phyloP scores from a whole-genome alignment of 352 stramenopile genomes.

The Globisporangium rhizosaccharum region DNA sequence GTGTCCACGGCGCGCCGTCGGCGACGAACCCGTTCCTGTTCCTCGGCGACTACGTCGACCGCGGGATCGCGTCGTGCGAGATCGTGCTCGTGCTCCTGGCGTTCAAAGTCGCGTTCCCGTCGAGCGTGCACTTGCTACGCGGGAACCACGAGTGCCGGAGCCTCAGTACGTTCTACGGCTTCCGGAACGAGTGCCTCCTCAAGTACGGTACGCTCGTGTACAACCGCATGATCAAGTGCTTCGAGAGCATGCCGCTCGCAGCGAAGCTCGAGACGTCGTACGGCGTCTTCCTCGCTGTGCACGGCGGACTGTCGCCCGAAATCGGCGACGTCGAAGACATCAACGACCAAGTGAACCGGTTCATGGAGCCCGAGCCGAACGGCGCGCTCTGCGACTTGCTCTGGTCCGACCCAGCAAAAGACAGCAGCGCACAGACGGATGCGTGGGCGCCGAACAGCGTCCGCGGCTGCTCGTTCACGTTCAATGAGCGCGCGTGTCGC shows the following conservation, averaged over 20 bases:
- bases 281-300: conserved; percentile 61
- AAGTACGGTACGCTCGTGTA: conserved; percentile 79
- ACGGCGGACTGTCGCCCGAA: conserved; percentile 70
- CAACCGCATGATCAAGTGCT: conserved; percentile 81
- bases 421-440: conserved; percentile 24
- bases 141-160: conserved; percentile 99
- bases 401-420: conserved; percentile 98
- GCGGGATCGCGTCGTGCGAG: conserved; percentile 95
- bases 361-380: conserved; percentile 73
- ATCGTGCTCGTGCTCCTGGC: conserved; percentile 96
- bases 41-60: conserved; percentile 90
- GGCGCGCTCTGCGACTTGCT: conserved; percentile 98
- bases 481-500: conserved; percentile 57
- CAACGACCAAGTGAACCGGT: conserved; percentile 64
- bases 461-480: conserved; percentile 79
- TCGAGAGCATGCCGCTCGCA: conserved; percentile 74
- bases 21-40: conserved; percentile 96
- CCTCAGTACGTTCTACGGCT: conserved; percentile 99
- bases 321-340: conserved; percentile 72
- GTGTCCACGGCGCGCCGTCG: conserved; percentile 41
- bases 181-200: conserved; percentile 96
- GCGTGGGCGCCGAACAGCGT: conserved; percentile 60
- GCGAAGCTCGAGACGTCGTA: conserved; percentile 54
- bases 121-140: conserved; percentile 98
- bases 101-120: conserved; percentile 98